Evolutionary conservation across 306 rosid species (phyloP).

Genomic region (Carpinus viminea): DNA sequence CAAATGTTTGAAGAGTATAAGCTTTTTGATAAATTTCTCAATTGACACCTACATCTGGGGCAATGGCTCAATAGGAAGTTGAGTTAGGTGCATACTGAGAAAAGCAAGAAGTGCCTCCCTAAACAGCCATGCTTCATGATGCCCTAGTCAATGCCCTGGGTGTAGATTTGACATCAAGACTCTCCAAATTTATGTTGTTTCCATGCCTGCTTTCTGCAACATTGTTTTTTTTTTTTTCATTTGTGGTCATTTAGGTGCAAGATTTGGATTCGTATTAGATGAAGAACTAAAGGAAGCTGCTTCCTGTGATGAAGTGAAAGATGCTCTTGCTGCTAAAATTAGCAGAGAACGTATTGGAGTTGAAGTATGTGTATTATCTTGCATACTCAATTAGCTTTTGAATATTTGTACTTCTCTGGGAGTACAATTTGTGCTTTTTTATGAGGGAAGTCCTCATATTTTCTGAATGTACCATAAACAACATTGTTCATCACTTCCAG

Average conservation of each 20-base stretch:
- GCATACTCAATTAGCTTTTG: conserved; percentile 18
- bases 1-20: not conserved
- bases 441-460: conserved; percentile 4
- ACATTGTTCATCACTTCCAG: conserved; percentile 1
- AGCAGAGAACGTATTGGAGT: conserved; percentile 89
- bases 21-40: not conserved
- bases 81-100: not conserved
- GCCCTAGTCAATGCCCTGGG: not conserved
- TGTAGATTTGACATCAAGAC: not conserved
- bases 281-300: conserved; percentile 88
- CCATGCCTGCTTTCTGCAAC: conserved; percentile 14
- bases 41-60: not conserved
- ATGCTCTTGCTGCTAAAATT: conserved; percentile 81
- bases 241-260: conserved; percentile 62
- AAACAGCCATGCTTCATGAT: not conserved
- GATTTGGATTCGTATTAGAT: conserved; percentile 73
- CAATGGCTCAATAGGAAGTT: conserved; percentile 3
- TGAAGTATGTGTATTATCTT: conserved; percentile 53
- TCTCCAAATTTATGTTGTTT: not conserved
- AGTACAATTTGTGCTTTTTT: conserved; percentile 17
- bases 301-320: conserved; percentile 75
- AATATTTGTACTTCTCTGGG: conserved; percentile 5
- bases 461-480: conserved; percentile 2
- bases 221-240: conserved; percentile 17
- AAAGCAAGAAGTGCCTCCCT: not conserved